Evolutionary conservation across 495 filamentous ascomycete genomes (phyloP).

Genomic region (Clavariopsis aquatica): DNA sequence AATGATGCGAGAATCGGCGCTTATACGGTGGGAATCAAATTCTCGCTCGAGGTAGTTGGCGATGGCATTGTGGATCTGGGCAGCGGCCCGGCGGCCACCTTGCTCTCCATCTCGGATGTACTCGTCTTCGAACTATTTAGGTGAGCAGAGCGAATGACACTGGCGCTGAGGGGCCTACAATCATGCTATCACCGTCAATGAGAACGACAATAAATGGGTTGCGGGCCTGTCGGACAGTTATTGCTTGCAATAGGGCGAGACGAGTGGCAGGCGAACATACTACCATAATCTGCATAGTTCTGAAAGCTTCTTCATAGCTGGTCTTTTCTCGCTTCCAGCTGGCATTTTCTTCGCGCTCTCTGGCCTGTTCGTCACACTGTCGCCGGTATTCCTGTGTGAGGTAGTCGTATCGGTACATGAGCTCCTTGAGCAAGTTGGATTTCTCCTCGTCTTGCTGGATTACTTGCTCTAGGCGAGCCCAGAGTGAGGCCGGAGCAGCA

Average conservation of each 20-base stretch:
- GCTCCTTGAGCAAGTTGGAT: constrained; percentile 28
- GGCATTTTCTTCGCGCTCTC: constrained; percentile 20
- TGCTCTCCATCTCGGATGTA: constrained; percentile 63
- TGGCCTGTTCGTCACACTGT: constrained; percentile 17
- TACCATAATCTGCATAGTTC: not conserved
- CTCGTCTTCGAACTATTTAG: constrained; percentile 61
- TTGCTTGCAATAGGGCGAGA: not conserved
- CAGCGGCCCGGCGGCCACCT: constrained; percentile 72
- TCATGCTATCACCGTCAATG: constrained; percentile 75
- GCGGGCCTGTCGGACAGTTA: constrained; percentile 55
- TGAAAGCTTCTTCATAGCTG: not conserved
- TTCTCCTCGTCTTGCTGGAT: constrained; percentile 24
- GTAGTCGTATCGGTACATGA: constrained; percentile 33
- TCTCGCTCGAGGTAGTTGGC: constrained; percentile 51
- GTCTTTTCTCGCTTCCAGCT: constrained; percentile 12
- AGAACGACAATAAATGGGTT: constrained; percentile 76
- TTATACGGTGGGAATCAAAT: constrained; percentile 51
- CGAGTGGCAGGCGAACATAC: constrained; percentile 4
- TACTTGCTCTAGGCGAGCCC: constrained; percentile 26
- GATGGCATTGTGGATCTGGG: constrained; percentile 59
- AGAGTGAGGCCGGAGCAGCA: not conserved
- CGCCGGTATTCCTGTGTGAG: constrained; percentile 18
- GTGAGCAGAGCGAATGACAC: constrained; percentile 7
- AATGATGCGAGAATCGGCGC: constrained; percentile 60
- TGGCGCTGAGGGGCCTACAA: constrained; percentile 51